These are phyloP conservation scores for Candolleomyces aberdarensis DNA, from an alignment of 768 basidiomycete genomes.

Conservation along the genomic window DNA sequence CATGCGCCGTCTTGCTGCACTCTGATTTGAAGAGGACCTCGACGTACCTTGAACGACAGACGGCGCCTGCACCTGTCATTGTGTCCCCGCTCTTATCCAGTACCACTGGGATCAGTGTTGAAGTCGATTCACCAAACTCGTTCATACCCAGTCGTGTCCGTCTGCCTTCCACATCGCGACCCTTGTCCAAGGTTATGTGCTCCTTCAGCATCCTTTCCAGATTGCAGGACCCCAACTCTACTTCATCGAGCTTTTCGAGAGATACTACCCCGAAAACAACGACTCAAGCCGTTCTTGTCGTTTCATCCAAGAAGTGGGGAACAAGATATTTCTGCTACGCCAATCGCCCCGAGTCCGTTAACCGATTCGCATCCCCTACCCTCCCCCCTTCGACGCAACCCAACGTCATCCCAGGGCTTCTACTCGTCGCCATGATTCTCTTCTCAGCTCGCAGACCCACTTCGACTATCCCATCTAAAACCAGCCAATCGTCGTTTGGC, in stretches of 20 bases:
- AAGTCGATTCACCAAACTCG: conserved; percentile 48
- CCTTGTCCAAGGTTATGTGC: conserved; percentile 10
- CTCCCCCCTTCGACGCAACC: conserved; percentile 35
- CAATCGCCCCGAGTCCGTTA: not conserved
- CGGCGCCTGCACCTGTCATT: conserved; percentile 71
- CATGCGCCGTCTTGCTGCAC: not conserved
- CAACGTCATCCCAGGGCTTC: conserved; percentile 46
- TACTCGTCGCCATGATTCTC: conserved; percentile 5
- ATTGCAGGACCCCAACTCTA: not conserved
- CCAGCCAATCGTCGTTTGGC: conserved; percentile 23
- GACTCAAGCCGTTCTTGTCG: not conserved
- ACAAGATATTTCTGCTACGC: not conserved
- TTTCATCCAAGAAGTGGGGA: not conserved
- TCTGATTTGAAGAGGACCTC: conserved; percentile 22
- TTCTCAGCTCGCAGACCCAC: conserved; percentile 20
- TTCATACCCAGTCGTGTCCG: conserved; percentile 56
- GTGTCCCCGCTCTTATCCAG: conserved; percentile 74
- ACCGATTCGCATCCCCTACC: conserved; percentile 1
- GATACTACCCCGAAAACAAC: not conserved
- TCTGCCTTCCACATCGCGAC: conserved; percentile 43
- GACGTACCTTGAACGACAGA: conserved; percentile 58
- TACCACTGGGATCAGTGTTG: conserved; percentile 63
- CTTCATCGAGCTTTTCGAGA: not conserved
- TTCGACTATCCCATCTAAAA: conserved; percentile 19
- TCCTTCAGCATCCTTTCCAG: not conserved